Evolutionary conservation across 176 grass and related monocot species (phyloP), one percentile per base, ranked within the genome.

Genomic region (Avena insularis): DNA sequence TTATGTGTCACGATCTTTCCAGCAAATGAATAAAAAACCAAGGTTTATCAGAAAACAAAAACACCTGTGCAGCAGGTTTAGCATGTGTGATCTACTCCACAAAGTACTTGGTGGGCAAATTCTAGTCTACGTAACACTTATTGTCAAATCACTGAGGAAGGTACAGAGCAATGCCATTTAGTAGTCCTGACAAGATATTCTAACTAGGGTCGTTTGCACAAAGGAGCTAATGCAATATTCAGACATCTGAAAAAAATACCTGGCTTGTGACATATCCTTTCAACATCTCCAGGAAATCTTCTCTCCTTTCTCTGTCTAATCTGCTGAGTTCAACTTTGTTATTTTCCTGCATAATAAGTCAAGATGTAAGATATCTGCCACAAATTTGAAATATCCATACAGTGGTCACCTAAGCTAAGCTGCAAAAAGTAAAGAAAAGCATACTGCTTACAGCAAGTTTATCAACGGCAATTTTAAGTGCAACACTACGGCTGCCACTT

Each of bases 241-340:
- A 13, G 54, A 64, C 20, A 57, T 16, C 33, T 51, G 60, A 64
- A 82, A 68, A 68, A 19, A 38, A 47, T 96, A 99, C 97, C 92
- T 99, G 97, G 83, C 89, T 96, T 93, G 90, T 79, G 72, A 99
- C 91, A 71, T 93, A 96, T 47, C 97, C 97, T 91, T 96, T 96
- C 29, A 96, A 69, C 97, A 99, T 99, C 78, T 73, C 83, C 35
- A 96, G 47, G 49, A 96, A 90, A 88, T 99, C 97, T 80, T 93
- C 92, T 63, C 88, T 86, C 82, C 87, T 94, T 90, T 99, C 92
- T 83, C 21, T 75, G 80, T 99, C 97, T 66, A 99, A 53, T 72
- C 94, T 93, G 74, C 90, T 79, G 62, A 99, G 87, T 78, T 99
- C 97, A 84, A 47, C 90, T 60, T 88, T 86, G 81, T 99, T 99